phyloP scores from a whole-genome alignment of 2,329 filamentous ascomycete genomes.

The Aspergillus hiratsukae region DNA sequence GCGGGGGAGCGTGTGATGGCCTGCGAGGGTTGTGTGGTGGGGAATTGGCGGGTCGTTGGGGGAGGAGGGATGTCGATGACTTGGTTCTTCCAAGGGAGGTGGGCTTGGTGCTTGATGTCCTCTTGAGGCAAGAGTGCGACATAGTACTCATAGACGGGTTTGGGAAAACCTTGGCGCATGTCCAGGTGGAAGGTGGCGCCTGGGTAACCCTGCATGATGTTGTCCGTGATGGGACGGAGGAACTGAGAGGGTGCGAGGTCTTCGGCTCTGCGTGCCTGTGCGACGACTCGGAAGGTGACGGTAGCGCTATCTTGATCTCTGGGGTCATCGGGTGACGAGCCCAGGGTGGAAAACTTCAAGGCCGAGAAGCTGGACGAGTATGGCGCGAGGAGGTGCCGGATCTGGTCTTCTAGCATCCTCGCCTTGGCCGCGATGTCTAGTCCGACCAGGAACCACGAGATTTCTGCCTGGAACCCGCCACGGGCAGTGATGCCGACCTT shows the following conservation, averaged over 20 bases:
- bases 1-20: slow-evolving; percentile 6
- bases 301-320: slow-evolving; percentile 41
- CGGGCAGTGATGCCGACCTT: slow-evolving; percentile 47
- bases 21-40: slow-evolving; percentile 15
- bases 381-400: slow-evolving; percentile 36
- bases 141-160: slow-evolving; percentile 31
- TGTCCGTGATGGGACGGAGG: slow-evolving; percentile 33
- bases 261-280: slow-evolving; percentile 42
- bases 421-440: slow-evolving; percentile 45
- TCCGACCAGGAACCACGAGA: slow-evolving; percentile 42
- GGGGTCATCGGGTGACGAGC: slow-evolving; percentile 30
- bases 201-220: slow-evolving; percentile 40
- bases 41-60: slow-evolving; percentile 12
- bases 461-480: slow-evolving; percentile 47
- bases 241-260: slow-evolving; percentile 31
- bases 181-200: slow-evolving; percentile 35
- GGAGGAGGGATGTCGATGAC: slow-evolving; percentile 16
- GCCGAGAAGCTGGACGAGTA: slow-evolving; percentile 29
- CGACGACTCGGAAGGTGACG: slow-evolving; percentile 40
- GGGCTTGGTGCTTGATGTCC: slow-evolving; percentile 21
- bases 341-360: slow-evolving; percentile 29
- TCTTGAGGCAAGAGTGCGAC: slow-evolving; percentile 24
- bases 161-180: slow-evolving; percentile 30
- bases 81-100: slow-evolving; percentile 21
- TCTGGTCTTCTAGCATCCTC: slow-evolving; percentile 43